Percentiles rank a stretch among this genome's conserved stretches.
These are phyloP conservation scores for Termitomyces titanicus DNA, from an alignment of 768 basidiomycete genomes.

Conservation along the genomic window DNA sequence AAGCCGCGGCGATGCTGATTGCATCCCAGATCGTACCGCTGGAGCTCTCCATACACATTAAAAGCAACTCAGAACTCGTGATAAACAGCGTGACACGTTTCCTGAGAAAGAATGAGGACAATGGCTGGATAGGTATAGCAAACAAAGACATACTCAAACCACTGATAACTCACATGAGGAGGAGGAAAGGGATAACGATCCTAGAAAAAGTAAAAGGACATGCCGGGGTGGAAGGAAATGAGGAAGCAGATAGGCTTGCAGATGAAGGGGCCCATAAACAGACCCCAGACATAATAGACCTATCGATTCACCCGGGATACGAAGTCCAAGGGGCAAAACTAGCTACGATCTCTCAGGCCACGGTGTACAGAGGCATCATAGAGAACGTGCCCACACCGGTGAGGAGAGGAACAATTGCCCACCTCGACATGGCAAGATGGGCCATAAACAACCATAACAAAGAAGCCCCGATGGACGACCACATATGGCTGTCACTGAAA, in stretches of 20 bases:
- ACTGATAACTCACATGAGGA: neutral
- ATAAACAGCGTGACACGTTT: slow-evolving; percentile 12
- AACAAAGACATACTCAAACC: neutral
- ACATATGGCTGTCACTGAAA: neutral
- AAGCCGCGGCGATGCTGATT: slow-evolving; percentile 13
- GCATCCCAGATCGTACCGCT: neutral
- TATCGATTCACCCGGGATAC: neutral
- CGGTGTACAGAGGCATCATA: neutral
- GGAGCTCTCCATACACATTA: neutral
- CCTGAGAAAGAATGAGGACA: slow-evolving; percentile 4
- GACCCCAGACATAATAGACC: neutral
- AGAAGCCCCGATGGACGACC: neutral
- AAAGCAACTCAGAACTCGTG: slow-evolving; percentile 13
- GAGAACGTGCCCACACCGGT: neutral
- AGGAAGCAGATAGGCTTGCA: slow-evolving; percentile 14
- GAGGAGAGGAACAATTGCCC: neutral
- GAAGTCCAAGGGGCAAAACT: neutral
- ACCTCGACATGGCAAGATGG: neutral
- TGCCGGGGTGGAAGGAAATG: slow-evolving; percentile 10
- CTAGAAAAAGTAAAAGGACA: slow-evolving; percentile 16
- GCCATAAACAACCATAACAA: neutral
- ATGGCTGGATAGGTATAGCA: slow-evolving; percentile 4
- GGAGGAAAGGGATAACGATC: neutral
- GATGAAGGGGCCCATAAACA: slow-evolving; percentile 1
- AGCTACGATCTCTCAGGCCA: neutral